Evolutionary conservation across 2,329 filamentous ascomycete genomes (phyloP).

Genomic region (Fusarium sp.): DNA sequence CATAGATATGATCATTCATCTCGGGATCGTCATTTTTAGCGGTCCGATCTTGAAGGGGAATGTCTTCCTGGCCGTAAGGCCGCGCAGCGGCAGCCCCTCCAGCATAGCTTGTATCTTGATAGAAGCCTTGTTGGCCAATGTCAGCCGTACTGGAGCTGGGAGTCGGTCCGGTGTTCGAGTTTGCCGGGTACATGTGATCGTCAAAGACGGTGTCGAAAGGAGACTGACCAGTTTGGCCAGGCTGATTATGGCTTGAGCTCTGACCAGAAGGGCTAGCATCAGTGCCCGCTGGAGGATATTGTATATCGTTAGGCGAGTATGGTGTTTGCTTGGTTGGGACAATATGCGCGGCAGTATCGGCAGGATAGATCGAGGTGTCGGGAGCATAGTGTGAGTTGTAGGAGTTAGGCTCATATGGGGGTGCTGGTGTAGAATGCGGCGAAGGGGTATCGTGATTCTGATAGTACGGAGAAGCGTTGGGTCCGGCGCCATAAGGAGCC

Average conservation of each 20-base stretch:
- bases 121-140: conserved; percentile 50
- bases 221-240: conserved; percentile 53
- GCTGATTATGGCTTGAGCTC: conserved; percentile 39
- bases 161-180: conserved; percentile 52
- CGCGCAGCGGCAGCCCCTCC: conserved; percentile 53
- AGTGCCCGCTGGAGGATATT: conserved; percentile 34
- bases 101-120: conserved; percentile 68
- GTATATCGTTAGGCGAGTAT: conserved; percentile 35
- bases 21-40: conserved; percentile 54
- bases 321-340: conserved; percentile 31
- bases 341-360: conserved; percentile 27
- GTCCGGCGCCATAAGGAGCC: conserved; percentile 48
- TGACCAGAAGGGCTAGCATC: conserved; percentile 41
- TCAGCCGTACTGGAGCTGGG: conserved; percentile 50
- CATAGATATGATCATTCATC: conserved; percentile 69
- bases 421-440: conserved; percentile 49
- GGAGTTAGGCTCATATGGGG: conserved; percentile 47
- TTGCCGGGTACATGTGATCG: conserved; percentile 71
- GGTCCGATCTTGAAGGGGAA: conserved; percentile 63
- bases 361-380: conserved; percentile 32
- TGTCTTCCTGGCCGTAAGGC: conserved; percentile 60
- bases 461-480: conserved; percentile 54
- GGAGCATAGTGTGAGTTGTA: conserved; percentile 44
- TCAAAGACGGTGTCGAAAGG: conserved; percentile 75
- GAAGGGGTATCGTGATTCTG: conserved; percentile 54